Evolutionary conservation across 768 basidiomycete genomes (phyloP).

Genomic region (Tricholoma hemisulphureum): DNA sequence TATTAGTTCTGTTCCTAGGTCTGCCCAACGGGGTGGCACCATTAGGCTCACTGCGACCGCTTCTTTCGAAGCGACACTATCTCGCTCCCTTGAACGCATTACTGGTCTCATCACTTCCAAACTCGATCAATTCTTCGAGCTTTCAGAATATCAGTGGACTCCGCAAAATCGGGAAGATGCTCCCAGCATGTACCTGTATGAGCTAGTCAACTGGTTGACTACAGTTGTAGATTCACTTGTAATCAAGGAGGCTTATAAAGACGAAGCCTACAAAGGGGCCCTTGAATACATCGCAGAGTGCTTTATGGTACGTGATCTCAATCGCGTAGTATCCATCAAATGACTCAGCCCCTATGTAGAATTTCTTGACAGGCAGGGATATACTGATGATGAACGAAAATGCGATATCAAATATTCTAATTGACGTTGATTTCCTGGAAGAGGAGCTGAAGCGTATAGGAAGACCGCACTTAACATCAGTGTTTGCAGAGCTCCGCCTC

Average conservation of each 20-base stretch:
- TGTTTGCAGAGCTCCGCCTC: conserved; percentile 76
- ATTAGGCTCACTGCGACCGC: conserved; percentile 63
- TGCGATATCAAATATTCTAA: conserved; percentile 79
- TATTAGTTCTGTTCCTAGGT: conserved; percentile 41
- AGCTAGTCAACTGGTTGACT: conserved; percentile 93
- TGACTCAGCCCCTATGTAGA: conserved; percentile 38
- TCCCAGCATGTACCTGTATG: conserved; percentile 93
- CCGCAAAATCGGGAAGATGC: conserved; percentile 65
- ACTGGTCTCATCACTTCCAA: conserved; percentile 84
- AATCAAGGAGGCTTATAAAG: conserved; percentile 83
- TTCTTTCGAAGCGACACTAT: conserved; percentile 69
- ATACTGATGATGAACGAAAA: conserved; percentile 84
- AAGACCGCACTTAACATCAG: conserved; percentile 62
- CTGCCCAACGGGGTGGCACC: conserved; percentile 79
- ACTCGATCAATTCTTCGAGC: conserved; percentile 92
- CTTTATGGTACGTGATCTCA: conserved; percentile 65
- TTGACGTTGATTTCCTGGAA: conserved; percentile 87
- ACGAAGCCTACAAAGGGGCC: conserved; percentile 86
- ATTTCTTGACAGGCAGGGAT: conserved; percentile 74
- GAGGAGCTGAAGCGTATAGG: conserved; percentile 79
- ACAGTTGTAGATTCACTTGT: conserved; percentile 90
- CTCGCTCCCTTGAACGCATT: conserved; percentile 71
- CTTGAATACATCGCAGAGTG: conserved; percentile 85
- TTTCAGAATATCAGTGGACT: conserved; percentile 95
- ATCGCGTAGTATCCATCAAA: background rate